These are phyloP conservation scores for Acacia acuminata DNA, from an alignment of 306 rosid genomes.

Conservation along the genomic window DNA sequence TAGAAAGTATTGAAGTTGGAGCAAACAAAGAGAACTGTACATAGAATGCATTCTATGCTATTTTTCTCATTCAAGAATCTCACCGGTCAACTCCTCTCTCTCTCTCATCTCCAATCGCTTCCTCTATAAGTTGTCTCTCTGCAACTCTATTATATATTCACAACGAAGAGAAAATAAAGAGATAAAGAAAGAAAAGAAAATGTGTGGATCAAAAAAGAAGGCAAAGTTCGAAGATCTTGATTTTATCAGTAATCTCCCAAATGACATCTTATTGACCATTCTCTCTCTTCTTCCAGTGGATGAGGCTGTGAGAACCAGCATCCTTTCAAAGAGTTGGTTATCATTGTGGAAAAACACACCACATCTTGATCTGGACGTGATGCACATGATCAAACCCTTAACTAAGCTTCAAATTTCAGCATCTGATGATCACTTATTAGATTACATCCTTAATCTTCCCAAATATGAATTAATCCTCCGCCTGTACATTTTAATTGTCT, in stretches of 20 bases:
- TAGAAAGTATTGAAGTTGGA: too few species aligned
- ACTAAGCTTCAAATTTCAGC: neutral
- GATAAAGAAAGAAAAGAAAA: neutral
- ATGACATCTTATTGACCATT: neutral
- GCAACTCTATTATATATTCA: neutral
- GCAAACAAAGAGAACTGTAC: neutral
- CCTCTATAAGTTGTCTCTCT: neutral
- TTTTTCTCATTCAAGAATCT: neutral
- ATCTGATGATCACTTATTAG: neutral
- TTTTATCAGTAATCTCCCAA: neutral
- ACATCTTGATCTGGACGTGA: neutral
- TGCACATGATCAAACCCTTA: neutral
- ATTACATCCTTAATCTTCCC: neutral
- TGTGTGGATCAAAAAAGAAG: neutral
- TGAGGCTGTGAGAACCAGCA: constrained; percentile 12
- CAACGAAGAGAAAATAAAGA: neutral
- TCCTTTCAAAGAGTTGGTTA: constrained; percentile 6
- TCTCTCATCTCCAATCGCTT: neutral
- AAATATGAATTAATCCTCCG: neutral
- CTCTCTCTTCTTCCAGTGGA: constrained; percentile 1
- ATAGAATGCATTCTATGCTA: neutral
- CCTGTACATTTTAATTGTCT: neutral
- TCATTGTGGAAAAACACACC: neutral
- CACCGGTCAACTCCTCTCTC: neutral
- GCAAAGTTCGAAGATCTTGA: neutral